A percentile compares a stretch with the other conserved stretches of the same genome.
Evolutionary conservation across 495 filamentous ascomycete genomes (phyloP).

Genomic region (Xylaria intraflava): DNA sequence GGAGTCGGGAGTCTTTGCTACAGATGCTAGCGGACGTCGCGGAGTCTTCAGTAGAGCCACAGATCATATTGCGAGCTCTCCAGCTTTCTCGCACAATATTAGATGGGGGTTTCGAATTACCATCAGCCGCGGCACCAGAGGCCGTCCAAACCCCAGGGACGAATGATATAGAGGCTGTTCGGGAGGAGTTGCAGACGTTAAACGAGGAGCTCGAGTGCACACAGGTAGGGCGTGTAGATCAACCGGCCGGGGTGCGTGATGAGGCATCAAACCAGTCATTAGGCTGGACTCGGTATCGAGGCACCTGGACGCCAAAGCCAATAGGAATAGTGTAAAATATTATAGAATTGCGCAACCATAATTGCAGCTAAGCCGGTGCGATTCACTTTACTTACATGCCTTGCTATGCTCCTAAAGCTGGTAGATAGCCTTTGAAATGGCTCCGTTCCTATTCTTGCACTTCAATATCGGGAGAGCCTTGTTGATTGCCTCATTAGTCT

Average conservation of each 20-base stretch:
- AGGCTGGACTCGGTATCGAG: constrained; percentile 48
- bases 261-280: constrained; percentile 15
- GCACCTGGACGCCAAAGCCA: constrained; percentile 54
- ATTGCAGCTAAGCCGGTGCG: not conserved
- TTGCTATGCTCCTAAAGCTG: too few species aligned
- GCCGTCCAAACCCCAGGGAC: not conserved
- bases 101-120: constrained; percentile 18
- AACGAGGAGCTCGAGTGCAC: constrained; percentile 16
- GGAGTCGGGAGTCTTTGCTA: constrained; percentile 22
- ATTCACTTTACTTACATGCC: not conserved
- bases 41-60: constrained; percentile 26
- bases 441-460: not conserved
- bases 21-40: constrained; percentile 27
- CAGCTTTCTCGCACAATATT: constrained; percentile 26
- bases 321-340: constrained; percentile 48
- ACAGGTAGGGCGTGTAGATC: constrained; percentile 4
- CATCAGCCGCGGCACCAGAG: constrained; percentile 12
- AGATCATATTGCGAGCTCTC: constrained; percentile 29
- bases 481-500: not conserved
- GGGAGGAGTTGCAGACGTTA: constrained; percentile 21
- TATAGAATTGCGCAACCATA: not conserved
- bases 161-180: constrained; percentile 26
- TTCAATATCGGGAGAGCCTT: not conserved
- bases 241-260: constrained; percentile 3
- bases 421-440: not conserved